These are phyloP conservation scores for Ustilago hordei DNA, from an alignment of 1,284 basidiomycete species.

Conservation along the genomic window DNA sequence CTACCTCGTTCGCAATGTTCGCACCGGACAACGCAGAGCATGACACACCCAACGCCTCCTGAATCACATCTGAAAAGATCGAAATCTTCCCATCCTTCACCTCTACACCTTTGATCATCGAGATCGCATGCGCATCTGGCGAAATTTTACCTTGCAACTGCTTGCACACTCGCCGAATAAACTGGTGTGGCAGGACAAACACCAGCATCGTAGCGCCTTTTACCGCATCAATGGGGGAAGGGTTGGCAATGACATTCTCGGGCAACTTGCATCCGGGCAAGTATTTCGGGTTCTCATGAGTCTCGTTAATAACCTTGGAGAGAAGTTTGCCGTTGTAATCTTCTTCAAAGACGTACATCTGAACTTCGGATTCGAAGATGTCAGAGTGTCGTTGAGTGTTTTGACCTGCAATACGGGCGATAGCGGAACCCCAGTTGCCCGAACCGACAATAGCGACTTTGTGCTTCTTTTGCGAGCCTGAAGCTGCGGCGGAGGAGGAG, in stretches of 20 bases:
- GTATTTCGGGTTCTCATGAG: conserved; percentile 74
- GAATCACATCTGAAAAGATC: conserved; percentile 75
- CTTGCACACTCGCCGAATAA: conserved; percentile 67
- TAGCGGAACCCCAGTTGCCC: conserved; percentile 73
- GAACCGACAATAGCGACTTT: conserved; percentile 74
- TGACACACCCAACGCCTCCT: conserved; percentile 72
- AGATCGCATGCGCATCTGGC: conserved; percentile 67
- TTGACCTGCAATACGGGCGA: conserved; percentile 73
- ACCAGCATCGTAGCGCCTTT: conserved; percentile 74
- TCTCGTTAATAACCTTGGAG: conserved; percentile 74
- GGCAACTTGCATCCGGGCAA: conserved; percentile 74
- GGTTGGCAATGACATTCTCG: conserved; percentile 73
- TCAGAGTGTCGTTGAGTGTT: conserved; percentile 72
- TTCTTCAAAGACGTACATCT: conserved; percentile 68
- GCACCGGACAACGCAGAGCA: conserved; percentile 74
- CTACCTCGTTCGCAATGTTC: conserved; percentile 75
- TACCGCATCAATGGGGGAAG: conserved; percentile 72
- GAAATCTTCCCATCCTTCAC: conserved; percentile 72
- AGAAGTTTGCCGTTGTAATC: conserved; percentile 72
- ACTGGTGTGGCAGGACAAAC: conserved; percentile 74
- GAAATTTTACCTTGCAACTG: conserved; percentile 64
- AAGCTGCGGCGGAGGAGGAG: conserved; percentile 17
- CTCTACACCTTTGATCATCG: conserved; percentile 70
- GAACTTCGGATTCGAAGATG: conserved; percentile 58
- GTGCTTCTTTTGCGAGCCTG: conserved; percentile 70